Evolutionary conservation across 495 filamentous ascomycete genomes (phyloP).

Genomic region (Aspergillus sparsus): DNA sequence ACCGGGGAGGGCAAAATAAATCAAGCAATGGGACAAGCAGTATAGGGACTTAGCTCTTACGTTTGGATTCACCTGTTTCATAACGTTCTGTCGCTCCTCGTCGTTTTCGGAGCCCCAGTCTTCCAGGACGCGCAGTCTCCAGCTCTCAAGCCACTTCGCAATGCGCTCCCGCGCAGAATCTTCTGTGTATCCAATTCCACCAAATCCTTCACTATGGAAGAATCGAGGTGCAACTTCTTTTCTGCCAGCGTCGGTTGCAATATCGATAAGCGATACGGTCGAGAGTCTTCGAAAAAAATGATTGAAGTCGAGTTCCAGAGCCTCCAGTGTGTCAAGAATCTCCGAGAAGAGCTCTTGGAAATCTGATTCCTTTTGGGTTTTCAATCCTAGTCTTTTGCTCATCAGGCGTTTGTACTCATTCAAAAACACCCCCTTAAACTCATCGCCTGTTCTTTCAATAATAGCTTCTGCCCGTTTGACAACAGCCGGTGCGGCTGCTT

Average conservation of each 20-base stretch:
- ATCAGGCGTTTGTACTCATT: constrained; percentile 84
- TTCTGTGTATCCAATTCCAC: constrained; percentile 57
- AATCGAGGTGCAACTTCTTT: constrained; percentile 62
- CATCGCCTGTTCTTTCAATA: constrained; percentile 74
- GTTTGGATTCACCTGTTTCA: constrained; percentile 87
- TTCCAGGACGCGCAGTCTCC: constrained; percentile 64
- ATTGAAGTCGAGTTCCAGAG: constrained; percentile 82
- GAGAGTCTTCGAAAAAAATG: constrained; percentile 83
- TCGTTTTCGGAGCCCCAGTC: constrained; percentile 68
- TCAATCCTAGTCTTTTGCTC: constrained; percentile 73
- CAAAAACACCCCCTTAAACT: constrained; percentile 84
- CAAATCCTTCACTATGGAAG: constrained; percentile 67
- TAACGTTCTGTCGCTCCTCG: constrained; percentile 61
- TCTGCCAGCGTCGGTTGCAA: constrained; percentile 62
- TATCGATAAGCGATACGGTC: constrained; percentile 52
- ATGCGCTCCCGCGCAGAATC: constrained; percentile 61
- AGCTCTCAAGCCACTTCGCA: constrained; percentile 73
- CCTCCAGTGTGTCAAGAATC: constrained; percentile 78
- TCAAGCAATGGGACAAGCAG: not conserved
- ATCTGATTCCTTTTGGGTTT: constrained; percentile 62
- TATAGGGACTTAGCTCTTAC: constrained; percentile 32
- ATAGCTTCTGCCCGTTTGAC: constrained; percentile 78
- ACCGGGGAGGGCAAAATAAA: not conserved
- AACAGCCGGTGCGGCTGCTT: constrained; percentile 65
- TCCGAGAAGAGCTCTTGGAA: constrained; percentile 77